Evolutionary conservation across 1,139 yeast species (phyloP).

Genomic region (Yamadazyma triangularis): DNA sequence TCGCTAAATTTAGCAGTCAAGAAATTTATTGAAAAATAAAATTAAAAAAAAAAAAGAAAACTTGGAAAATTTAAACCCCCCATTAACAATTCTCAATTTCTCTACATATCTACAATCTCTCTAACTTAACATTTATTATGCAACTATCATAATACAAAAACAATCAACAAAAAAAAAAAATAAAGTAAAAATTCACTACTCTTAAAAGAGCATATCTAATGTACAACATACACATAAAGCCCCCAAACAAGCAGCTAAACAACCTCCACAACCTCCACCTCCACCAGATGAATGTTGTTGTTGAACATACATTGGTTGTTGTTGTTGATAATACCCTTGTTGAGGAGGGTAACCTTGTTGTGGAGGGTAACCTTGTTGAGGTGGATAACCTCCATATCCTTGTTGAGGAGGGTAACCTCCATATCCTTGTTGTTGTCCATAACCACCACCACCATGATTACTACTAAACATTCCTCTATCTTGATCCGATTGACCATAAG

Average conservation of each 20-base stretch:
- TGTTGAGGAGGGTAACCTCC: slow-evolving; percentile 32
- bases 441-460: slow-evolving; percentile 14
- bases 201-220: slow-evolving; percentile 61
- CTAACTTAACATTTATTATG: too few relatives aligned
- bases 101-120: too few relatives aligned
- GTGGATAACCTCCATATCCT: slow-evolving; percentile 38
- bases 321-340: slow-evolving; percentile 52
- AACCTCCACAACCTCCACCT: slow-evolving; percentile 51
- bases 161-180: too few relatives aligned
- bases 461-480: slow-evolving; percentile 24
- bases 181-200: too few relatives aligned
- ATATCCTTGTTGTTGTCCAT: slow-evolving; percentile 25
- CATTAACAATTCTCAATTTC: too few relatives aligned
- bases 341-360: slow-evolving; percentile 32
- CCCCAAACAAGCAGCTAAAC: slow-evolving; percentile 68
- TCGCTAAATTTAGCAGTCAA: too few relatives aligned
- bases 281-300: slow-evolving; percentile 18
- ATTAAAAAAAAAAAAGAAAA: too few relatives aligned
- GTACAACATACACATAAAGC: slow-evolving; percentile 75
- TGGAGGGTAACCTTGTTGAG: slow-evolving; percentile 36
- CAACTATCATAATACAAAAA: too few relatives aligned
- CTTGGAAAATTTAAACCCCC: too few relatives aligned
- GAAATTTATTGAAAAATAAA: too few relatives aligned
- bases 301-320: slow-evolving; percentile 62
- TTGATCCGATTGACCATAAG: slow-evolving; percentile 23